Evolutionary conservation across 192 early-diverging fungal species (phyloP), one percentile per base, ranked within the genome.

Genomic region (Podila horticola): DNA sequence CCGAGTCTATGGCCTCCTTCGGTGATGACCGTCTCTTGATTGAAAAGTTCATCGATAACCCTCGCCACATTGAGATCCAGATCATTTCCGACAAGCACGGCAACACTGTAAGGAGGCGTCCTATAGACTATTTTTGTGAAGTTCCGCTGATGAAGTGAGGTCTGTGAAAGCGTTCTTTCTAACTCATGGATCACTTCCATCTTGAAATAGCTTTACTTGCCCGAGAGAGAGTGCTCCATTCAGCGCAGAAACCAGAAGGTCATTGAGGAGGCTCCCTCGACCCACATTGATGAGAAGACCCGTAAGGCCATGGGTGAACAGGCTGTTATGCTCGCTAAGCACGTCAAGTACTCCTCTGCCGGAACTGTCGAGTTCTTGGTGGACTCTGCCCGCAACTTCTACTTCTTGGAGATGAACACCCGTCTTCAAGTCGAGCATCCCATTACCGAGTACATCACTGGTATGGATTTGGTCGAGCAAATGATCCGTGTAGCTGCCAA

Each of bases 401-500:
- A 90, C 85, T 93, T 94, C 68, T 84, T 94, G 75, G 93, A 94
- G 74, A 93, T 94, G 92, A 94, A 94, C 77, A 93, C 93, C 5
- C 90, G 93, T 38, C 79, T 94, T 38, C 93, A 94, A 71, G 93
- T 94, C 30, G 93, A 94, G 74, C 93, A 93, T 82, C 92, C 93
- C 30, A 91, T 94, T 64, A 94, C 93, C 6, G 93, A 94, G 75
- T 89, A 88, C 33, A 90, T 91, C 34, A 96, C 96, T 0, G 94
- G 94, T 3, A 61, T 97, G 34, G 97, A 98, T 81, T 85, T 98
- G 12, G 97, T 98, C 59, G 95, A 98, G 83, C 93, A 94, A 69
- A 98, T 98, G 97, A 95, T 98, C 71, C 92, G 94, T 62, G 91
- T 95, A 60, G 97, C 97, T 20, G 95, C 95, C 0, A 89, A 89